A percentile compares a stretch with the other conserved stretches of the same genome.
Evolutionary conservation across 2,329 filamentous ascomycete species (phyloP).

Genomic region (Herpomyces periplanetae): DNA sequence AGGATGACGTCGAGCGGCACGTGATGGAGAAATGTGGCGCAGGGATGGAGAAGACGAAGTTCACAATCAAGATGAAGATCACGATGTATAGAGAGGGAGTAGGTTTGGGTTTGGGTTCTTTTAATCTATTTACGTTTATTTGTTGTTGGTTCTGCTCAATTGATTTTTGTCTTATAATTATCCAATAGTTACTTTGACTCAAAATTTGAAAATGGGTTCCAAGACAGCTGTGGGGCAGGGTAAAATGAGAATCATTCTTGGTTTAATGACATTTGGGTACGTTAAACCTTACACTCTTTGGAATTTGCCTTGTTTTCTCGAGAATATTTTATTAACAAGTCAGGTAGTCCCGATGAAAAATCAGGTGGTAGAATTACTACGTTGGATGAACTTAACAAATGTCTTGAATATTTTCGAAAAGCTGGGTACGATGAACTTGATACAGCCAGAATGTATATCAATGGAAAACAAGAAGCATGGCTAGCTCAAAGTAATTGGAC

Average conservation of each 20-base stretch:
- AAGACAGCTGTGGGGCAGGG: no score
- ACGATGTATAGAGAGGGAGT: no score
- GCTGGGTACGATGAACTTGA: constrained; percentile 52
- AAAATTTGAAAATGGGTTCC: no score
- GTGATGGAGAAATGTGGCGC: no score
- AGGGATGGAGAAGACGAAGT: no score
- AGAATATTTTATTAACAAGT: constrained; percentile 1
- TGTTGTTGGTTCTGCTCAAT: no score
- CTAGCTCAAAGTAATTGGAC: constrained; percentile 36
- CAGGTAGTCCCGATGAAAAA: constrained; percentile 12
- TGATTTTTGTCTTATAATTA: no score
- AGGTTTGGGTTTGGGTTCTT: no score
- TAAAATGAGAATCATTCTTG: constrained; percentile 46
- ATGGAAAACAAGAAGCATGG: constrained; percentile 33
- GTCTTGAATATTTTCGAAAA: constrained; percentile 33
- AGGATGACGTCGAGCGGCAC: no score
- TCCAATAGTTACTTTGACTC: no score
- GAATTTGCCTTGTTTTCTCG: not conserved
- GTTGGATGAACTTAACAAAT: constrained; percentile 24
- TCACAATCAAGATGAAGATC: no score
- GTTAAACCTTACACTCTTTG: constrained; percentile 1
- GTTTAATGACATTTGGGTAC: constrained; percentile 42
- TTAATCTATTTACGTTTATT: no score
- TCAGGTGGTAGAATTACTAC: constrained; percentile 29
- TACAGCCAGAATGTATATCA: constrained; percentile 35